Base-by-base conservation (phyloP, 441 rosid species). In the Lepidium campestre region DNA sequence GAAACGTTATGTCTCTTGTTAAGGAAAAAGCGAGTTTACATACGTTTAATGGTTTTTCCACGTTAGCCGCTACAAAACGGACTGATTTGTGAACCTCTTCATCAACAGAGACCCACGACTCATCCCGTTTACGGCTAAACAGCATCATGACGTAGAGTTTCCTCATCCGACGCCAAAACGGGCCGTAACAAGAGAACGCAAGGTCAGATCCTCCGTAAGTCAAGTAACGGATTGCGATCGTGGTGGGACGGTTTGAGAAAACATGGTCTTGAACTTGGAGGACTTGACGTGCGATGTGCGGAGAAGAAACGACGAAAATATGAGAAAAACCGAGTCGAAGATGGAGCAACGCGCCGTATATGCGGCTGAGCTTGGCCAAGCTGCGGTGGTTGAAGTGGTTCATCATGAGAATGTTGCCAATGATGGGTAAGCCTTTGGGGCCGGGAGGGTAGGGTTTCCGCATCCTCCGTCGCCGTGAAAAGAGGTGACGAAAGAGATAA, bases 121-220 rank as follows among this genome's bases (percentile, higher is more conserved):
- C 96, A 0, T 90, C 93, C 55, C 98, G 47, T 71, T 86, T 90
- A 10, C 96, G 86, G 72, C 98, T 92, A 62, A 92, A 92, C n/a
- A 90, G 77, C 83, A 80, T 86, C 86, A 88, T 81, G 34, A 88
- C 96, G 52, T 91, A 85, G 2, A 92, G 81, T 80, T 90, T 92
- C 2, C 98, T 75, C 98, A 89, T 90, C 83, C 90, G 90, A 23
- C 96, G 77, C 98, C 98, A 89, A 32, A 87, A 89, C 1, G 98
- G 90, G 0, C 98, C 98, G 65, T 92, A 92, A 61, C 88, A 82
- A 15, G 90, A 86, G 20, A 92, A 92, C 27, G 97, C 98, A 85
- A 92, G 87, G 67, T 92, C 96, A 5, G 97, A 91, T 2, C 95
- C 78, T 25, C 82, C 79, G 17, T 92, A 92, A 10, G 96, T 90